phyloP scores from a whole-genome alignment of 2,329 filamentous ascomycete genomes.

The Myotisia sp. region DNA sequence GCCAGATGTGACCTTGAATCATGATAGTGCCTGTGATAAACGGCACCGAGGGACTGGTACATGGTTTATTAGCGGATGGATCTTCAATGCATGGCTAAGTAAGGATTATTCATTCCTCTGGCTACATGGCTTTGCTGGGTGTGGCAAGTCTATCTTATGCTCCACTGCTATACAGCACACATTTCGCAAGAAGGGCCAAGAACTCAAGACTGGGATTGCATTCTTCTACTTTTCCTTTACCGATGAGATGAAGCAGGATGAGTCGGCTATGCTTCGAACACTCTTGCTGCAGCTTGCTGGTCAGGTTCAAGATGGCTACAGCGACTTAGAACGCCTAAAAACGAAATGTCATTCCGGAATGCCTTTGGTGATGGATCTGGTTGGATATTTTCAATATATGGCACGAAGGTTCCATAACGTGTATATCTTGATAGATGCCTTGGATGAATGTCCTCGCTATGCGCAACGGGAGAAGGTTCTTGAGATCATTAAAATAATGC shows the following conservation, averaged over 20 bases:
- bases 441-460: constrained; percentile 13
- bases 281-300: constrained; percentile 17
- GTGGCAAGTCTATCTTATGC: constrained; percentile 21
- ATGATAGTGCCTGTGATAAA: constrained; percentile 21
- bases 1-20: constrained; percentile 24
- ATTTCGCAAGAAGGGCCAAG: constrained; percentile 9
- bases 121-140: constrained; percentile 21
- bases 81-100: constrained; percentile 16
- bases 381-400: constrained; percentile 11
- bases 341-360: constrained; percentile 7
- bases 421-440: constrained; percentile 15
- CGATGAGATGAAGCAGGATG: constrained; percentile 17
- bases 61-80: constrained; percentile 18
- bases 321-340: constrained; percentile 12
- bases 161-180: constrained; percentile 18
- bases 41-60: constrained; percentile 21
- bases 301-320: constrained; percentile 6
- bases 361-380: constrained; percentile 8
- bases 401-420: constrained; percentile 9
- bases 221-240: constrained; percentile 20
- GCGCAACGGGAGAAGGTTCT: constrained; percentile 9
- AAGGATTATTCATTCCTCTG: constrained; percentile 18
- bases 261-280: constrained; percentile 15
- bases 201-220: constrained; percentile 13
- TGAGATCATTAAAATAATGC: constrained; percentile 9